Conservation (phyloP, 2,329 filamentous ascomycete species). For the Aspergillus latus region DNA sequence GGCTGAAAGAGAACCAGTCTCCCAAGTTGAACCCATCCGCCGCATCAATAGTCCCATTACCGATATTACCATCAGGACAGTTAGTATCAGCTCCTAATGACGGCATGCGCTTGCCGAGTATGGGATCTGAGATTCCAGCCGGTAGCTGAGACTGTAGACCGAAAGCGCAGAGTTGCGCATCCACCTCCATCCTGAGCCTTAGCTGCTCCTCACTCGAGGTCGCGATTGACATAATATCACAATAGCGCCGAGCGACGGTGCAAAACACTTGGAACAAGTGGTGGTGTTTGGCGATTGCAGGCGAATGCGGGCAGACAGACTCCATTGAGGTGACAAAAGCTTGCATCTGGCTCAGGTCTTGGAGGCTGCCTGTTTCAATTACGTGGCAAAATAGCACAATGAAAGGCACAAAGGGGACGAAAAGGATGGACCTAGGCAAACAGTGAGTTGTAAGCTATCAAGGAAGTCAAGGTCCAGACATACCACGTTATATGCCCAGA, state of each 20-base stretch:
- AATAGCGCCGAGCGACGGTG: conserved; percentile 6
- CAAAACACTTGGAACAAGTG: conserved; percentile 12
- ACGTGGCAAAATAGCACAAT: conserved; percentile 20
- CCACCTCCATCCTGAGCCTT: neutral
- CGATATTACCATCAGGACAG: neutral
- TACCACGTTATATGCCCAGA: neutral
- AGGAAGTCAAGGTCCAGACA: neutral
- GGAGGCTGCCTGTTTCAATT: conserved; percentile 13
- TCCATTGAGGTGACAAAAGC: conserved; percentile 11
- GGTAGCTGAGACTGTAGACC: neutral
- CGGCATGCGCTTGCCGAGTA: neutral
- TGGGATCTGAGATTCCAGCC: no score
- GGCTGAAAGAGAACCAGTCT: neutral
- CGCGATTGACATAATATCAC: neutral
- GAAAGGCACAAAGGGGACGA: conserved; percentile 31
- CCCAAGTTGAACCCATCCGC: neutral
- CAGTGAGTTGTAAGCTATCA: neutral
- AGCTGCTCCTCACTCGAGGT: neutral
- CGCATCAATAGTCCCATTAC: neutral
- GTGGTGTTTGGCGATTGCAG: conserved; percentile 12
- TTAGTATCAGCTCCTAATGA: neutral
- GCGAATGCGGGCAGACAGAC: conserved; percentile 5
- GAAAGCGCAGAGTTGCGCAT: neutral
- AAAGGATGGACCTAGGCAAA: conserved; percentile 13
- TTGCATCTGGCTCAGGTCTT: conserved; percentile 14